Percentiles rank a stretch among this genome's conserved stretches.
Evolutionary conservation across 352 stramenopile genomes (phyloP).

Genomic region (Phytophthora sp.): DNA sequence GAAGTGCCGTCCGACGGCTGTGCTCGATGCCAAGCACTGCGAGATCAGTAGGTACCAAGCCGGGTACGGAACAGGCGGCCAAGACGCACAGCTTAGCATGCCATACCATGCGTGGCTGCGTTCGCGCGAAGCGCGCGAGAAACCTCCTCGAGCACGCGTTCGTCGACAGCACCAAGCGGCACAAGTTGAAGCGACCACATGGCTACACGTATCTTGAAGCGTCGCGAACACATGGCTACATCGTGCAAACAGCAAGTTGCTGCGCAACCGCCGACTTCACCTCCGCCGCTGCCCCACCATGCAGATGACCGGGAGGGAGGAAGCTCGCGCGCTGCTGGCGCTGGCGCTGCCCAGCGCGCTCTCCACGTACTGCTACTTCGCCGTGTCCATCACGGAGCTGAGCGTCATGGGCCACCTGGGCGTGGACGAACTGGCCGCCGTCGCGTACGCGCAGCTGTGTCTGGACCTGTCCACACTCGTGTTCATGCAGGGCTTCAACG

Average conservation of each 20-base stretch:
- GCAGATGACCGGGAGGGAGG: no score
- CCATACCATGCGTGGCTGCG: no score
- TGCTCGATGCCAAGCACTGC: no score
- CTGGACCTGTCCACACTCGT: constrained; percentile 78
- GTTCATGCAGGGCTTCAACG: constrained; percentile 84
- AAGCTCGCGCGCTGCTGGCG: constrained; percentile 47
- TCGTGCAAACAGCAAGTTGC: no score
- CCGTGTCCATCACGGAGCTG: constrained; percentile 79
- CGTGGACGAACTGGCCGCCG: constrained; percentile 72
- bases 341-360: constrained; percentile 60
- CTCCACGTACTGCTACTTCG: constrained; percentile 82
- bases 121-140: no score
- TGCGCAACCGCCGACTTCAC: no score
- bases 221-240: constrained; percentile 2
- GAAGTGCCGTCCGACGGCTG: no score
- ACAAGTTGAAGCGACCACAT: neutral
- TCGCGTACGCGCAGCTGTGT: constrained; percentile 77
- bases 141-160: no score
- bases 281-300: no score
- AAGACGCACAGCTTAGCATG: no score
- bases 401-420: constrained; percentile 84
- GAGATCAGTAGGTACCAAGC: no score
- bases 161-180: neutral
- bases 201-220: constrained; percentile 10
- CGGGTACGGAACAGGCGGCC: no score